Percentiles rank a stretch among this genome's conserved stretches.
Conservation (phyloP, 2,329 filamentous ascomycete genomes). For the Davidsoniella australis region DNA sequence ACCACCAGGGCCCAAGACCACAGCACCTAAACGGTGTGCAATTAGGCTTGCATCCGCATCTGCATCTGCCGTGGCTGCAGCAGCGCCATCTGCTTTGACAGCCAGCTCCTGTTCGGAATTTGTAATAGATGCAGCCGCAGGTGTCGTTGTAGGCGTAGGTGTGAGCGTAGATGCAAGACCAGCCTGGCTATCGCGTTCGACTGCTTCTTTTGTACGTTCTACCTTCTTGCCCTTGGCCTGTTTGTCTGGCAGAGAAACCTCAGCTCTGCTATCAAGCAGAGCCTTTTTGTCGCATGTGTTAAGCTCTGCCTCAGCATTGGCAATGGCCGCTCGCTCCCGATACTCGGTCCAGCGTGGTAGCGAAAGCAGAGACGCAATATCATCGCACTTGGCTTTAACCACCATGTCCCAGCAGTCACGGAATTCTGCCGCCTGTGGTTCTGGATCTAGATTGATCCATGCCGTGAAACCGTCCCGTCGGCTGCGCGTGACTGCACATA, state of each 20-base stretch:
- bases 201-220: constrained; percentile 26
- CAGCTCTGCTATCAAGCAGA: constrained; percentile 22
- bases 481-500: constrained; percentile 73
- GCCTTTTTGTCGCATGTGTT: constrained; percentile 20
- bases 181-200: constrained; percentile 42
- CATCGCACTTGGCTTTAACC: constrained; percentile 72
- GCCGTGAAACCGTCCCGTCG: constrained; percentile 72
- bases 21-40: constrained; percentile 5
- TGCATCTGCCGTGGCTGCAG: not conserved
- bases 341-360: constrained; percentile 38
- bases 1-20: constrained; percentile 1
- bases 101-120: not conserved
- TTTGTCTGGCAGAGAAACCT: constrained; percentile 15
- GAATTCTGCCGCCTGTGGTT: constrained; percentile 67
- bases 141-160: not conserved
- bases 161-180: not conserved
- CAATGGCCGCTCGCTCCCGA: constrained; percentile 17
- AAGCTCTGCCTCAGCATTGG: constrained; percentile 25
- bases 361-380: constrained; percentile 58
- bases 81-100: not conserved
- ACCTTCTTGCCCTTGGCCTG: constrained; percentile 17
- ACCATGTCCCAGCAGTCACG: constrained; percentile 89
- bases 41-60: constrained; percentile 3
- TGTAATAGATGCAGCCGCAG: not conserved
- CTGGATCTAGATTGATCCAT: constrained; percentile 85